Conservation (phyloP, 2,329 filamentous ascomycete species). For the Colletotrichum shisoi region DNA sequence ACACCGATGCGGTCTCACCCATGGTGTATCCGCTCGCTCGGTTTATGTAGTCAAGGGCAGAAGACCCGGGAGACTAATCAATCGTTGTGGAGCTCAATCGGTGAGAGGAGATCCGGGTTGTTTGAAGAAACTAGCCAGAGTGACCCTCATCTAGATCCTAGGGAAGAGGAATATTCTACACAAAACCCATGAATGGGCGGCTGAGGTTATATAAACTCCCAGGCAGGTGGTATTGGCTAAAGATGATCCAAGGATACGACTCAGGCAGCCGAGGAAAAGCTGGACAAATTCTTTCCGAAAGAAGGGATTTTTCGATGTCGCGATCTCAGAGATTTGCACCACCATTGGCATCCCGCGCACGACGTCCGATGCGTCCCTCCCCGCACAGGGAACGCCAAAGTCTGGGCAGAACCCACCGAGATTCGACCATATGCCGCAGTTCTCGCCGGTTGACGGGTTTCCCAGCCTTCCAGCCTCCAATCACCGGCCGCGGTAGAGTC, state of each 20-base stretch:
- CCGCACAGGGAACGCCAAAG: slow-evolving; percentile 19
- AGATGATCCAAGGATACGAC: neutral
- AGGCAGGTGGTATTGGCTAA: slow-evolving; percentile 2
- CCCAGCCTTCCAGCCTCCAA: slow-evolving; percentile 8
- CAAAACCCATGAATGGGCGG: neutral
- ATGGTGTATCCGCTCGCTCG: neutral
- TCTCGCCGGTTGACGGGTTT: neutral
- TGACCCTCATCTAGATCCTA: neutral
- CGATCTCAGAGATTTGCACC: slow-evolving; percentile 25
- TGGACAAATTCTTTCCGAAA: slow-evolving; percentile 13
- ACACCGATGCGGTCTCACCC: slow-evolving; percentile 19
- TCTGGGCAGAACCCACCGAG: slow-evolving; percentile 34
- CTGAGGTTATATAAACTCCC: slow-evolving; percentile 27
- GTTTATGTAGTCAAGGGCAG: neutral
- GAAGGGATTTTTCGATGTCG: slow-evolving; percentile 23
- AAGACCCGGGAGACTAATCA: neutral
- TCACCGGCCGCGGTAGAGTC: slow-evolving; percentile 7
- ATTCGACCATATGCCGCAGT: neutral
- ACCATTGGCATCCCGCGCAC: slow-evolving; percentile 14
- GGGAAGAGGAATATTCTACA: neutral
- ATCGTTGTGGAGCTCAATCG: neutral
- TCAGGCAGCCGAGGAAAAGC: slow-evolving; percentile 4
- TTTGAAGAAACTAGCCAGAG: neutral
- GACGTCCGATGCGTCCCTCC: neutral
- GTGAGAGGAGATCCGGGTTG: neutral